Percentiles rank a stretch among this genome's conserved stretches.
Evolutionary conservation across 1,284 basidiomycete genomes (phyloP).

Genomic region (Sporisorium reilianum): DNA sequence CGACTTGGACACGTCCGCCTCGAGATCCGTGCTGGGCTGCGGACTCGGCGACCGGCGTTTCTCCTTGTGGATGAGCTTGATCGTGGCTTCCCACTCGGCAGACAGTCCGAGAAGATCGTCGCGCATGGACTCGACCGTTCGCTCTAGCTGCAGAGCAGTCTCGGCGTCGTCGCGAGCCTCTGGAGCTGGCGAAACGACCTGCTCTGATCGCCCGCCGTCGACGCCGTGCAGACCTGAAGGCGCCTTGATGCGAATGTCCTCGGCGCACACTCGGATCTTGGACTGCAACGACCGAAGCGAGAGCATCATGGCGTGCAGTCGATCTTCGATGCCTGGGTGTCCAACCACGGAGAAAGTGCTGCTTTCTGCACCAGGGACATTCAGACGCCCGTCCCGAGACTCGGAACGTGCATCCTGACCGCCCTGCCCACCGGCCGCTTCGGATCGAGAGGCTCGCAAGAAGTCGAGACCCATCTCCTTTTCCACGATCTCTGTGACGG

Average conservation of each 20-base stretch:
- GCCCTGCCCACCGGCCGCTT: background rate
- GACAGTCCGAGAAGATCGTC: constrained; percentile 63
- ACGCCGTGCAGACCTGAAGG: constrained; percentile 57
- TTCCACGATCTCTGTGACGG: constrained; percentile 11
- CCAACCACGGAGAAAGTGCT: constrained; percentile 8
- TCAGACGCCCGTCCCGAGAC: constrained; percentile 15
- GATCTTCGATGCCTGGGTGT: constrained; percentile 59
- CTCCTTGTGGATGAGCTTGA: constrained; percentile 52
- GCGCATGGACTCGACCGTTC: constrained; percentile 56
- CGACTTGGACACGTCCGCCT: constrained; percentile 16
- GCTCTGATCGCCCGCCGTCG: background rate
- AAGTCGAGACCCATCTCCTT: constrained; percentile 32
- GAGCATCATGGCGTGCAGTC: constrained; percentile 56
- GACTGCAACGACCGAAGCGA: constrained; percentile 66
- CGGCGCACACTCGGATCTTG: constrained; percentile 64
- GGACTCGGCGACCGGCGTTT: constrained; percentile 41
- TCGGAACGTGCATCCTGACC: constrained; percentile 8
- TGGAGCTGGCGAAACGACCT: background rate
- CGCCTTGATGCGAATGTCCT: constrained; percentile 52
- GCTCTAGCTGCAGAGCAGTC: constrained; percentile 32
- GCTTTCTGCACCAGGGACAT: constrained; percentile 5
- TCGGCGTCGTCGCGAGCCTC: constrained; percentile 12
- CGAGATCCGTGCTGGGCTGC: constrained; percentile 17
- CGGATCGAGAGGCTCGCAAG: constrained; percentile 2
- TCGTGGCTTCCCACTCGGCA: constrained; percentile 64